phyloP scores from a whole-genome alignment of 768 basidiomycete species.

The Tulasnella sp. region DNA sequence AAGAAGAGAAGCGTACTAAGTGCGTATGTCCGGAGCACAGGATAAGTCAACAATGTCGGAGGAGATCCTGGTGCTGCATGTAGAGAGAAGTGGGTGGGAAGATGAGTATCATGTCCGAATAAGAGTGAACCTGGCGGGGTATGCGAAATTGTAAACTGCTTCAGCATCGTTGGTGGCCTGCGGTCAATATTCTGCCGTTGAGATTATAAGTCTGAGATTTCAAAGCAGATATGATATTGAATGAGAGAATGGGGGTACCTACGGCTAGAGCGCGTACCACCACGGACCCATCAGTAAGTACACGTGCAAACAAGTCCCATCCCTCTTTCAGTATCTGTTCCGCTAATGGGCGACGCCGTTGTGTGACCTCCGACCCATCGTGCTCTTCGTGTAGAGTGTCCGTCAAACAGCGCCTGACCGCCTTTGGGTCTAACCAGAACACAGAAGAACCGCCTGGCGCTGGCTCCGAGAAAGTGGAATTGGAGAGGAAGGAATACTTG shows the following conservation, averaged over 20 bases:
- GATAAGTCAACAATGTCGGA: constrained; percentile 49
- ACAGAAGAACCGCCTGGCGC: constrained; percentile 34
- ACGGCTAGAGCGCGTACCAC: constrained; percentile 64
- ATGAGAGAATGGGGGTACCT: constrained; percentile 25
- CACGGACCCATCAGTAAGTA: constrained; percentile 61
- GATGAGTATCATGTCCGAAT: background rate
- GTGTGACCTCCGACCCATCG: constrained; percentile 31
- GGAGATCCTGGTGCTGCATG: constrained; percentile 37
- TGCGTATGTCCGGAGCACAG: constrained; percentile 52
- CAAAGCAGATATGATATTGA: background rate
- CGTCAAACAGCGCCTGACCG: background rate
- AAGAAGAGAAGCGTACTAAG: constrained; percentile 53
- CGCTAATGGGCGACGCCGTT: constrained; percentile 25
- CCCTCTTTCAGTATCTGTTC: constrained; percentile 49
- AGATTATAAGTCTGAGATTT: background rate
- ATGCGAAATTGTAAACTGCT: constrained; percentile 61
- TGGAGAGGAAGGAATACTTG: constrained; percentile 42
- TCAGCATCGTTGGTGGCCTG: constrained; percentile 72
- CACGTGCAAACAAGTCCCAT: constrained; percentile 70
- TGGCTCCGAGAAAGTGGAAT: constrained; percentile 4
- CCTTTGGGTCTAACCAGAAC: constrained; percentile 53
- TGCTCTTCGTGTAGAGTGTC: background rate
- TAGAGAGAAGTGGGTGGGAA: constrained; percentile 30
- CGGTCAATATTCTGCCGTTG: constrained; percentile 68
- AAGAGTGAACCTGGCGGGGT: constrained; percentile 6